phyloP scores from a whole-genome alignment of 2,329 filamentous ascomycete genomes.

The Pseudonectria foliicola region DNA sequence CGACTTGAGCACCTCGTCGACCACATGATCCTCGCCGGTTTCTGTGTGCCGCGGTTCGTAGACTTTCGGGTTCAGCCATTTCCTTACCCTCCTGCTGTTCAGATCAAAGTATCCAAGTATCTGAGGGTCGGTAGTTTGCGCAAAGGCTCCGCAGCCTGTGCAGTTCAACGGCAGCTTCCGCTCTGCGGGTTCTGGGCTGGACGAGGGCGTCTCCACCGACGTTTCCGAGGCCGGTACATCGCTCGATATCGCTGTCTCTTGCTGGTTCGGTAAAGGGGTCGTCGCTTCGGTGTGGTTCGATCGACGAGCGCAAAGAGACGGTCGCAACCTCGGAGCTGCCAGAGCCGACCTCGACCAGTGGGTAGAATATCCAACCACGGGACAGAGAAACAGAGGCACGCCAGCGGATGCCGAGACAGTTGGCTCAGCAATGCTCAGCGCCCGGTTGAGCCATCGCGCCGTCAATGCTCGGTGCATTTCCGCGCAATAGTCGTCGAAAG shows the following conservation, averaged over 20 bases:
- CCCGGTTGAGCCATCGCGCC: conserved; percentile 35
- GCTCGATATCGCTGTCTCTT: background rate
- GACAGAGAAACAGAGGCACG: conserved; percentile 43
- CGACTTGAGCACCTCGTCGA: conserved; percentile 37
- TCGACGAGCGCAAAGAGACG: conserved; percentile 15
- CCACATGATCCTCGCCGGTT: conserved; percentile 37
- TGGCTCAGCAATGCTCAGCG: conserved; percentile 35
- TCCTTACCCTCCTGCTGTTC: conserved; percentile 42
- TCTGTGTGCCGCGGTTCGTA: conserved; percentile 10
- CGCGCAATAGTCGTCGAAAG: conserved; percentile 3
- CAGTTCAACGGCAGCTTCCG: conserved; percentile 49
- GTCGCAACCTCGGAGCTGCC: conserved; percentile 6
- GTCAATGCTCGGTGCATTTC: conserved; percentile 39
- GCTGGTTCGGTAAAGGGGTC: background rate
- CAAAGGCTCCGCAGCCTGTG: conserved; percentile 57
- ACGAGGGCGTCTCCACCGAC: background rate
- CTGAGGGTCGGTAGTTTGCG: conserved; percentile 45
- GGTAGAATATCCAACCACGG: conserved; percentile 28
- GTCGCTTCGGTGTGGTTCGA: conserved; percentile 21
- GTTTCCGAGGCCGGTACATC: background rate
- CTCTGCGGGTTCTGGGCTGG: background rate
- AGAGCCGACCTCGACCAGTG: conserved; percentile 7
- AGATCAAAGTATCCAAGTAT: conserved; percentile 52
- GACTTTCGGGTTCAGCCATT: conserved; percentile 31
- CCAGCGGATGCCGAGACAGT: conserved; percentile 23